Evolutionary conservation across 2,329 filamentous ascomycete species (phyloP).

Genomic region (Macroventuria anomochaeta): DNA sequence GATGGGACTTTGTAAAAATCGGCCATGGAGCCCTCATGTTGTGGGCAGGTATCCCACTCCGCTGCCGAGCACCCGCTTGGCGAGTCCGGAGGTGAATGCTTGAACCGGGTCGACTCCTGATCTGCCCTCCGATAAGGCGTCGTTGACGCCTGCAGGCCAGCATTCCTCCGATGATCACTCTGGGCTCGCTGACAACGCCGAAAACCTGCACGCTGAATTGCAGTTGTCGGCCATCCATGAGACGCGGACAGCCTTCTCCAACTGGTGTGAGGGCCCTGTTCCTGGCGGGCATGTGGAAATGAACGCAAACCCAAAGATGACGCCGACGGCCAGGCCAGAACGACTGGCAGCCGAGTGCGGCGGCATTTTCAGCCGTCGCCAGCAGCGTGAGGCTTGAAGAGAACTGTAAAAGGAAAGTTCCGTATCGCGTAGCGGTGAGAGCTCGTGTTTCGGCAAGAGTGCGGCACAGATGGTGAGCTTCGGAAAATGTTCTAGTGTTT

Average conservation of each 20-base stretch:
- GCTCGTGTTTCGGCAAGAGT: not conserved
- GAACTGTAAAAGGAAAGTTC: slow-evolving; percentile 1
- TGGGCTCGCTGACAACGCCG: not conserved
- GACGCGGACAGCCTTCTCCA: slow-evolving; percentile 1
- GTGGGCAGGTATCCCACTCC: slow-evolving; percentile 3
- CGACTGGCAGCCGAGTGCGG: not conserved
- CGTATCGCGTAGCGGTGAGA: slow-evolving; percentile 6
- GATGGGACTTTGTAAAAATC: not conserved
- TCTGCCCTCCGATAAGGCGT: slow-evolving; percentile 9
- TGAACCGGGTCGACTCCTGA: slow-evolving; percentile 6
- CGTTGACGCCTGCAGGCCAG: not conserved
- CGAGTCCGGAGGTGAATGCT: not conserved
- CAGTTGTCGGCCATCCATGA: not conserved
- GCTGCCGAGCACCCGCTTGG: slow-evolving; percentile 13
- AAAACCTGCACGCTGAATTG: slow-evolving; percentile 6
- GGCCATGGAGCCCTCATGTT: slow-evolving; percentile 5
- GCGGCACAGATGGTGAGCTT: not conserved
- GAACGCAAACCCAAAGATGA: slow-evolving; percentile 1
- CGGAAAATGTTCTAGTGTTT: slow-evolving; percentile 1
- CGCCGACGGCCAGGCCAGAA: slow-evolving; percentile 4
- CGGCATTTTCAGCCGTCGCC: not conserved
- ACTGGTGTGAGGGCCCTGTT: not conserved
- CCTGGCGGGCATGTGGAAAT: slow-evolving; percentile 7
- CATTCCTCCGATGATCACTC: not conserved
- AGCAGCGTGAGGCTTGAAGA: not conserved